Base-by-base conservation (phyloP, 768 basidiomycete species). In the Boletus barrowsii region DNA sequence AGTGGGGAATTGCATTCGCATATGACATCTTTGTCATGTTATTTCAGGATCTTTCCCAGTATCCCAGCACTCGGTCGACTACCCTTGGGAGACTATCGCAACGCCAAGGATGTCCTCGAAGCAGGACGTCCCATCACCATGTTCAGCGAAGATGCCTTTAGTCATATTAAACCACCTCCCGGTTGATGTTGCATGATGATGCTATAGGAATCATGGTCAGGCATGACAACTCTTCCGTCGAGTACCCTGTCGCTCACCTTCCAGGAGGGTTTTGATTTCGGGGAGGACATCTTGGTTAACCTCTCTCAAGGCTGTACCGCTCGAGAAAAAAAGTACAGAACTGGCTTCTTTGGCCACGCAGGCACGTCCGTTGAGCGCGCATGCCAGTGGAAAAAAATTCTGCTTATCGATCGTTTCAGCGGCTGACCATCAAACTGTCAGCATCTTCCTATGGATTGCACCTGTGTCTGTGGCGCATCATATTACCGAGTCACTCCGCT, bases 61-160 rank as follows among this genome's bases (percentile, higher is more conserved):
- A 52, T 49, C 63, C 56, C 47, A 56, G 53, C 39, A 40, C 56
- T 3, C 51, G 52, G 48, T 39, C 46, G 13, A 46, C 49, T 10
- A 49, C 37, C 29, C 44, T 54, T 5, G 46, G 41, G 32, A 53
- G 47, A 40, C 35, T 55, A 15, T 53, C 42, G 29, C 47, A 24
- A 29, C 8, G 52, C 42, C 13, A 63, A 42, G 18, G 26, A 29
- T n/a, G n/a, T 30, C 11, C 43, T 47, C 13, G 39, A 54, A 14
- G 39, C 47, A 32, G 50, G 51, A 30, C 17, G 30, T 17, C 45
- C 50, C 42, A 43, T 50, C 22, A 50, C 24, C 10, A 17, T 53
- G 14, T 59, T 55, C 46, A 51, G 53, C n/a, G 43, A 57, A 11
- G 61, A 66, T 18, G 36, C 43, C 0, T 51, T 53, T 41, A 53